Conservation (phyloP, 495 filamentous ascomycete species). For the Daldinia loculata region DNA sequence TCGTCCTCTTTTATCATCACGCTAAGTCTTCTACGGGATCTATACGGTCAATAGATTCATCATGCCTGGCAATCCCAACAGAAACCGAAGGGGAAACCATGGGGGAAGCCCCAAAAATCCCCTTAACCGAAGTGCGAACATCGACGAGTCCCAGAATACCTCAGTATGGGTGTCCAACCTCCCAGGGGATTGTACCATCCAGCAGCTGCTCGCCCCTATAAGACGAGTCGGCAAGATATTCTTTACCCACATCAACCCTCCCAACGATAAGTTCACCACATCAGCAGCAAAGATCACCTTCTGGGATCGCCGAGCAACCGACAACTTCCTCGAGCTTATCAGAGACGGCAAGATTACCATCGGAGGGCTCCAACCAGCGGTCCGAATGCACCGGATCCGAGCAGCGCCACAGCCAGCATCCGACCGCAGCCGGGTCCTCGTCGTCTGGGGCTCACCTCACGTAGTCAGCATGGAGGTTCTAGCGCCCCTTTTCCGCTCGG, state of each 20-base stretch:
- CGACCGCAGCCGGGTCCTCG: background rate
- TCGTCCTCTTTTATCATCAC: too few relatives aligned
- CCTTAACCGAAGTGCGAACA: background rate
- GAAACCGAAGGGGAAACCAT: background rate
- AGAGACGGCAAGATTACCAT: background rate
- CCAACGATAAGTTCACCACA: background rate
- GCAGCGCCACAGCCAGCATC: background rate
- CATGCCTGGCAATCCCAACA: too few relatives aligned
- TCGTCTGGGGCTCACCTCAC: background rate
- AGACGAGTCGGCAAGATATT: background rate
- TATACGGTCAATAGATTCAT: too few relatives aligned
- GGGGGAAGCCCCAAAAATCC: background rate
- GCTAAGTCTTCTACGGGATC: too few relatives aligned
- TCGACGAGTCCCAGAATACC: background rate
- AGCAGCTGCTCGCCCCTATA: background rate
- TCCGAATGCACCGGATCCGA: background rate
- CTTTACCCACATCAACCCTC: background rate
- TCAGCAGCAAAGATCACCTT: background rate
- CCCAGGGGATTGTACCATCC: background rate
- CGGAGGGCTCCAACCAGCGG: background rate
- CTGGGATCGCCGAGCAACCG: background rate
- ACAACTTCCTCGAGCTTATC: background rate
- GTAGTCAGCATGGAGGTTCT: background rate
- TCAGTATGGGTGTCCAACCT: slow-evolving; percentile 2
- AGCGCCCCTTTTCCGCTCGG: background rate